Evolutionary conservation across 1,284 basidiomycete genomes (phyloP).

Genomic region (Boletus mariae): DNA sequence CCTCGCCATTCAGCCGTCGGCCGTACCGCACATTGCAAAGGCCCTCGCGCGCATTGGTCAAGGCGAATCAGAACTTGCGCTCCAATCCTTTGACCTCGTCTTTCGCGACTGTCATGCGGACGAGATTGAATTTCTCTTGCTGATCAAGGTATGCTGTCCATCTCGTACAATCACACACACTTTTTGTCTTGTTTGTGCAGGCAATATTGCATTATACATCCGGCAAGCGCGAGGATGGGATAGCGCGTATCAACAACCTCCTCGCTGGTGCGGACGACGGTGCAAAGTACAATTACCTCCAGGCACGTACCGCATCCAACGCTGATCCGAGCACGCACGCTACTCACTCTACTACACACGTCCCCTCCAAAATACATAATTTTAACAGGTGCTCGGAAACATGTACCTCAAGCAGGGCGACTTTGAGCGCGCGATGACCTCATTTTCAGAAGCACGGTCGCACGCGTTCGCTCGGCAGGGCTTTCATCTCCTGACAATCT

Average conservation of each 20-base stretch:
- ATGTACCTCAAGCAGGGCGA: slow-evolving; percentile 14
- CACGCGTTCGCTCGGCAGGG: neutral
- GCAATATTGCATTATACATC: slow-evolving; percentile 10
- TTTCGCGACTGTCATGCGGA: slow-evolving; percentile 2
- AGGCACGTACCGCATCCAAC: neutral
- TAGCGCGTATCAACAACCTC: slow-evolving; percentile 10
- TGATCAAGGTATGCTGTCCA: slow-evolving; percentile 4
- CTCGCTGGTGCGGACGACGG: slow-evolving; percentile 2
- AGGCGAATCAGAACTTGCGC: neutral
- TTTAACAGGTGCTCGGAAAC: slow-evolving; percentile 5
- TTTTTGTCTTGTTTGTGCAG: neutral
- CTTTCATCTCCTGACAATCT: slow-evolving; percentile 10
- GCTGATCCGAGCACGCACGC: neutral
- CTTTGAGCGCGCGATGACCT: neutral
- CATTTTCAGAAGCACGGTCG: slow-evolving; percentile 2
- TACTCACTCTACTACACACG: neutral
- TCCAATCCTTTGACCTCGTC: slow-evolving; percentile 9
- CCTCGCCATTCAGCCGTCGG: slow-evolving; percentile 1
- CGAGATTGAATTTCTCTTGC: slow-evolving; percentile 11
- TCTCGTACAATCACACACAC: neutral
- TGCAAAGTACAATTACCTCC: slow-evolving; percentile 5
- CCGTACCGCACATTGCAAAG: slow-evolving; percentile 9
- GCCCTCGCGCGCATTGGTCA: neutral
- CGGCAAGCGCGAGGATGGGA: slow-evolving; percentile 10
- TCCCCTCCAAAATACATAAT: neutral